Percentiles rank a stretch among this genome's conserved stretches.
Conservation (phyloP, 2,329 filamentous ascomycete genomes). For the Aureobasidium namibiae region DNA sequence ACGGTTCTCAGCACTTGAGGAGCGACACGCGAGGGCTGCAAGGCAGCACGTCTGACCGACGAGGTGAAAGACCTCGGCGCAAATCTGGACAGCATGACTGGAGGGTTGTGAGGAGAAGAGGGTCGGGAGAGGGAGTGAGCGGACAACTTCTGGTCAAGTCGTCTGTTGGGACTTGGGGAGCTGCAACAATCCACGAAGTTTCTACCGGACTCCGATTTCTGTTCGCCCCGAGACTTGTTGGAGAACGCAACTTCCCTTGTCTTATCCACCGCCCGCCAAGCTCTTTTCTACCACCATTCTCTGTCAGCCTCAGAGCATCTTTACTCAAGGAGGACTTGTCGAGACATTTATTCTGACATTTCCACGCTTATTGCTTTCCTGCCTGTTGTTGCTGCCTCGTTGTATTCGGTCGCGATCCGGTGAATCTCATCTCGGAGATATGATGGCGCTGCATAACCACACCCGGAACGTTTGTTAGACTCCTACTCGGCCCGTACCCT, state of each 20-base stretch:
- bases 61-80: conserved; percentile 28
- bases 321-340: no score
- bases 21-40: conserved; percentile 33
- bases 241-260: neutral
- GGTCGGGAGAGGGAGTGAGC: neutral
- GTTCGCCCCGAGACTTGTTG: conserved; percentile 9
- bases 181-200: conserved; percentile 11
- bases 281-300: neutral
- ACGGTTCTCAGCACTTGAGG: conserved; percentile 61
- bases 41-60: conserved; percentile 22
- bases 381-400: neutral
- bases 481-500: neutral
- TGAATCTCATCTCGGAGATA: neutral
- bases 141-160: conserved; percentile 7
- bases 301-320: neutral
- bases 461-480: neutral
- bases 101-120: neutral
- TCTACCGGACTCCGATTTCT: conserved; percentile 12
- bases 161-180: conserved; percentile 10
- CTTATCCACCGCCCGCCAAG: neutral
- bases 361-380: neutral
- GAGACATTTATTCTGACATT: no score
- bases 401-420: neutral
- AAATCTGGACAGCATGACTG: conserved; percentile 29
- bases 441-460: neutral